Evolutionary conservation across 2,329 filamentous ascomycete genomes (phyloP).

Genomic region (Pseudocercospora musae): DNA sequence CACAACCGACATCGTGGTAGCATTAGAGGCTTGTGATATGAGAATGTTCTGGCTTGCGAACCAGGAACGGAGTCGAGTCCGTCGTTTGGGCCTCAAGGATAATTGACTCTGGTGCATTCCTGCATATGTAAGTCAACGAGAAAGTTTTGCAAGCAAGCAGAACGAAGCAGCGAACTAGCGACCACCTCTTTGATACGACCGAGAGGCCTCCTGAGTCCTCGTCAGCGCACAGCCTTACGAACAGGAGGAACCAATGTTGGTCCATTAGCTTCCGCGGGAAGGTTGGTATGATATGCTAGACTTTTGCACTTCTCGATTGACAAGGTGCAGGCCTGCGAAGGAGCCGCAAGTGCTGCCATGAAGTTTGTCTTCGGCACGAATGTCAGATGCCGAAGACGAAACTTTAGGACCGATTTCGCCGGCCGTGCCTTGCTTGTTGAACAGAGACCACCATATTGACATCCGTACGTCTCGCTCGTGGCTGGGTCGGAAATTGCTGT

Average conservation of each 20-base stretch:
- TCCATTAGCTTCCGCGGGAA: neutral
- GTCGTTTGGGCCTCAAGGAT: neutral
- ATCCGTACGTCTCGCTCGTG: neutral
- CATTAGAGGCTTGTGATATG: neutral
- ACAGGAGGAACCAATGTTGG: neutral
- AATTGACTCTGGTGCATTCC: neutral
- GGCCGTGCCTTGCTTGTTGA: neutral
- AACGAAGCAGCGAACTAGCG: neutral
- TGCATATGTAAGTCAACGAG: neutral
- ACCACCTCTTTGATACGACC: neutral
- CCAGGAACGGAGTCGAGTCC: conserved; percentile 3
- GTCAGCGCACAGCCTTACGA: neutral
- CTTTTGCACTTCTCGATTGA: neutral
- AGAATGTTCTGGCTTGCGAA: neutral
- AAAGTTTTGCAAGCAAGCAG: neutral
- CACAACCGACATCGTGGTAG: neutral
- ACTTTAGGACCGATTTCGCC: neutral
- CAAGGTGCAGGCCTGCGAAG: neutral
- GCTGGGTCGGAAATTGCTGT: neutral
- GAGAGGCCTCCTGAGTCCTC: neutral
- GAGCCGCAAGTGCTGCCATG: neutral
- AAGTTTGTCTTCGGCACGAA: neutral
- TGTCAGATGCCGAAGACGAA: neutral
- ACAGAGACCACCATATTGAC: neutral
- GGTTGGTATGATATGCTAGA: neutral